A percentile compares a stretch with the other conserved stretches of the same genome.
phyloP scores from a whole-genome alignment of 768 basidiomycete genomes.

The Brasilioporus rufonigricans region DNA sequence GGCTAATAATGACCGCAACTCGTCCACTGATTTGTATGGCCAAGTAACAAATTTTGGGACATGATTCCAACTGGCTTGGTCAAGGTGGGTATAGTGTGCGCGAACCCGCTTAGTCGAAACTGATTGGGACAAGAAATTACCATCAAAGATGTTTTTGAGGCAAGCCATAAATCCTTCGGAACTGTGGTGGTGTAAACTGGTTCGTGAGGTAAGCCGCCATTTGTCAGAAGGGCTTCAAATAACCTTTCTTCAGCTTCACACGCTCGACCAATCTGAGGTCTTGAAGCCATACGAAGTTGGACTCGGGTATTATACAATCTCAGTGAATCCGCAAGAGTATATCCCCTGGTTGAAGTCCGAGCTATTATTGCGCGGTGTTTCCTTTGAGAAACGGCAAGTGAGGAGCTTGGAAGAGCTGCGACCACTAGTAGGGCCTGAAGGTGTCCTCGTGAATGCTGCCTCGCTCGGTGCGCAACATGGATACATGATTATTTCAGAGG shows the following conservation, averaged over 20 bases:
- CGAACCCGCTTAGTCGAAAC: background rate
- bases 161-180: slow-evolving; percentile 17
- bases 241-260: slow-evolving; percentile 29
- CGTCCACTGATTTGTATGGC: slow-evolving; percentile 5
- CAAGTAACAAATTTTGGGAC: slow-evolving; percentile 46
- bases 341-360: slow-evolving; percentile 46
- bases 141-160: slow-evolving; percentile 33
- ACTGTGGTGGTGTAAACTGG: slow-evolving; percentile 41
- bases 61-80: slow-evolving; percentile 44
- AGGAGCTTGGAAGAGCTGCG: slow-evolving; percentile 46
- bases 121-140: slow-evolving; percentile 35
- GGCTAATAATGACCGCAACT: background rate
- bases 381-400: slow-evolving; percentile 42
- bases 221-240: background rate
- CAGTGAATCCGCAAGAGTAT: slow-evolving; percentile 51
- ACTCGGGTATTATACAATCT: slow-evolving; percentile 44
- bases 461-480: slow-evolving; percentile 43
- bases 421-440: slow-evolving; percentile 33
- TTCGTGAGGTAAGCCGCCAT: slow-evolving; percentile 34
- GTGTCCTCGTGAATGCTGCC: slow-evolving; percentile 55
- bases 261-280: slow-evolving; percentile 33
- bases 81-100: slow-evolving; percentile 27
- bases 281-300: slow-evolving; percentile 37
- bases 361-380: slow-evolving; percentile 38
- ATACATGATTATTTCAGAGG: background rate